Base-by-base conservation (phyloP, 1,284 basidiomycete genomes). In the Tremellales sp. region DNA sequence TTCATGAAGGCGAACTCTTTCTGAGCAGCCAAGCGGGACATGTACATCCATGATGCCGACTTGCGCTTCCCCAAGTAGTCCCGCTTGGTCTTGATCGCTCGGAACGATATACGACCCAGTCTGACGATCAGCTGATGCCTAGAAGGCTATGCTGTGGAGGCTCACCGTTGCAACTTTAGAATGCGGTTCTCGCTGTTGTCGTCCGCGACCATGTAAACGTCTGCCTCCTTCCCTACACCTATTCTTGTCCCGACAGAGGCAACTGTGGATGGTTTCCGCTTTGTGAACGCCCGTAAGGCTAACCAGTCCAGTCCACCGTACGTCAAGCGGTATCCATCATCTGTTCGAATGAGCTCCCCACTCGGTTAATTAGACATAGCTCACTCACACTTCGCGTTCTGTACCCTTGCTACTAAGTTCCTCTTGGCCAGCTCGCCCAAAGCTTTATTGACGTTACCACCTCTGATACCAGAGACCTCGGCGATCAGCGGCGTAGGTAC, bases 1-100 rank as follows among this genome's bases (percentile, higher is more conserved):
- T 96, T 96, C 91, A 99, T 96, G 72, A 97, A 99, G 0, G 90
- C 89, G 80, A 85, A 98, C 72, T 99, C 94, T 71, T 97, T 97
- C 75, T 94, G 86, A 4, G 94, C 94, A 10, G 92, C 87, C 41
- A 99, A 76, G 24, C 94, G 83, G 46, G 90, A 94, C 89, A 99
- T 92, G 76, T 97, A 98, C 93, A 98, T 97, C 94, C 94, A 99
- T 25, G 89, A 94, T 0, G 93, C 93, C 29, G 87, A 90, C 75
- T 91, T 91, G 33, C 94, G 82, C 72, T 94, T 96, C 25, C 92
- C 90, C 59, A 98, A 79, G 73, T 98, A 99, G 71, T 99, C 96
- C 57, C 94, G 81, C 72, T 98, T 98, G 62, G 86, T 82, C 75
- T 98, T 99, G 77, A 99, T 93, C 0, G 90, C 85, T 45, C 94